Evolutionary conservation across 495 filamentous ascomycete species (phyloP), one percentile per base, ranked within the genome.

Genomic region (Mytilinidion resinicola): DNA sequence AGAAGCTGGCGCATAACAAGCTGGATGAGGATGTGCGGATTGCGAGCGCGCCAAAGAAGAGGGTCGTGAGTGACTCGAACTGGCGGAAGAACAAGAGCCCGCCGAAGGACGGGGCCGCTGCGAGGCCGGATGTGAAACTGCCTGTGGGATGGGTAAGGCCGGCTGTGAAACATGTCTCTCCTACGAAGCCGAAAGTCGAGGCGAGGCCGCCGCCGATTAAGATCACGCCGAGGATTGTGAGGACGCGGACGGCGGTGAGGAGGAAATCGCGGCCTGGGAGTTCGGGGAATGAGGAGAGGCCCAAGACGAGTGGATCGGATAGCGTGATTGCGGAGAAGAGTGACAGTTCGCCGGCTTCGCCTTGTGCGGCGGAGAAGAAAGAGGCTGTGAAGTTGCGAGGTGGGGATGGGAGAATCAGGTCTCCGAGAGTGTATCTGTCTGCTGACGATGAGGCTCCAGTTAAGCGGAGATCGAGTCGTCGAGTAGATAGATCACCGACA

Each of bases 11-110:
- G 35, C 64, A 61, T 55, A 66, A 61, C 49, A 59, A 56, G 39
- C 48, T 71, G 44, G 67, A 67, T 38, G 61, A 65, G 10, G 71
- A 75, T 3, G 51, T 73, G 25, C 68, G 61, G 21, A 53, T 56
- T 39, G 72, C 69, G 17, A 69, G 46, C n/a, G 67, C 71, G 30
- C 72, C 73, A 20, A 72, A 71, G 65, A 76, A 76, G 63, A 67
- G 73, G 11, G 68, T 76, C n/a, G 62, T 76, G 10, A 74, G 72
- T 63, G 73, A 76, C 56, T 72, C 65, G 25, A 71, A 73, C 57
- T 76, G 73, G 73, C 61, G 68, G n/a, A 71, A 57, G 55, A 62
- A 56, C 19, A 70, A 55, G 55, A 61, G 60, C 10, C 56, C 49
- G n/a, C 60, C 60, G 5, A 55, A 59, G n/a, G 57, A 64, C 9